Percentiles rank a stretch among this genome's conserved stretches.
Conservation (phyloP, 805 yeast species). For the Myxozyma kluyveri region DNA sequence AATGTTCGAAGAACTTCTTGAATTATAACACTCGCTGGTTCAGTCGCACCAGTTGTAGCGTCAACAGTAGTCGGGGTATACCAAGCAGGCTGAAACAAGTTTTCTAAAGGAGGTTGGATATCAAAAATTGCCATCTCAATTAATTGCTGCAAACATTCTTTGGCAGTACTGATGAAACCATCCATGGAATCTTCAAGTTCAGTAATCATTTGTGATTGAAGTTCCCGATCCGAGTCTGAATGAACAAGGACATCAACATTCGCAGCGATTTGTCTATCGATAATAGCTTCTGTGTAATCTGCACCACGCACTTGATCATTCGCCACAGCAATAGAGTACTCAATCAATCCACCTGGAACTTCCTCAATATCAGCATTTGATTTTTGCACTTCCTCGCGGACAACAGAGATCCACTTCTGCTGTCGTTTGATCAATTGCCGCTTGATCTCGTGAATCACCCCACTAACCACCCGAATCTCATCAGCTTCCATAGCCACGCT, state of each 20-base stretch:
- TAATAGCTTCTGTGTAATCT: constrained; percentile 65
- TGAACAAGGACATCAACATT: constrained; percentile 34
- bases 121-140: constrained; percentile 69
- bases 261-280: constrained; percentile 58
- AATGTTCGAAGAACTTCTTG: constrained; percentile 67
- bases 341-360: constrained; percentile 73
- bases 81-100: constrained; percentile 70
- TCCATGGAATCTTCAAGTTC: constrained; percentile 63
- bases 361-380: constrained; percentile 49
- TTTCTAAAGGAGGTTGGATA: constrained; percentile 57
- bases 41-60: constrained; percentile 9
- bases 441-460: constrained; percentile 72
- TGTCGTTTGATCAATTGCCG: constrained; percentile 60
- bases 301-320: constrained; percentile 78
- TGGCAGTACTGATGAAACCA: constrained; percentile 73
- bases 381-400: constrained; percentile 41
- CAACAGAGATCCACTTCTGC: constrained; percentile 55
- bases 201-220: constrained; percentile 19
- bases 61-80: constrained; percentile 43
- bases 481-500: constrained; percentile 84
- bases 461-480: constrained; percentile 73
- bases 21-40: constrained; percentile 36
- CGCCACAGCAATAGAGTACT: constrained; percentile 76
- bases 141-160: constrained; percentile 56
- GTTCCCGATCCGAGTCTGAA: constrained; percentile 18